Evolutionary conservation across 202 grass and related monocot species (phyloP), one percentile per base, ranked within the genome.

Genomic region (Hordeum pubiflorum): DNA sequence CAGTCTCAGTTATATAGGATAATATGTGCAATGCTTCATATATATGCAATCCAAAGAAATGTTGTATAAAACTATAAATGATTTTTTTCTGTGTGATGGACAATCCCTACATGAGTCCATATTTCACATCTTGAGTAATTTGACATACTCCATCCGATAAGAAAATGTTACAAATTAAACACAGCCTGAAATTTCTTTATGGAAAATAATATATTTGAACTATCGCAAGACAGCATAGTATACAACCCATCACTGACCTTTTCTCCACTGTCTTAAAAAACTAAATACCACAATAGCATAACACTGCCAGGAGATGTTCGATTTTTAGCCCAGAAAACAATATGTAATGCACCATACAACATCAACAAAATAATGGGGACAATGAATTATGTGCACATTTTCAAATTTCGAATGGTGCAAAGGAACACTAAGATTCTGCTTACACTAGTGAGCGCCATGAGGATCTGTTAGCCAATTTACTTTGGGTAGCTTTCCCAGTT

Each of bases 391-490:
- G 7, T 7, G 21, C 39, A 70, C 24, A 39, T 39, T 69, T 5
- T 68, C 36, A 68, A 40, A 1, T 38, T 40, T 68, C 22, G 20
- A 69, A 43, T 12, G 4, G 20, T 38, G 13, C 66, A 43, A 69
- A 69, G n/a, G 10, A 68, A 68, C 36, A 68, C 20, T 7, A 23
- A 68, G 3, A 68, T 68, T 23, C 9, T 67, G 36, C 38, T 38
- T 36, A 39, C 43, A 26, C 18, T 43, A 68, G 48, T 59, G 46
- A 56, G 24, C 56, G 39, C 11, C 22, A 70, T 4, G 8, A 46
- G 60, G 65, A 46, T 14, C 44, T 58, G 52, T 83, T 87, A 72
- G 12, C 36, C 23, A 36, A 70, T 44, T 70, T 70, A 81, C 50
- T n/a, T 32, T 14, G 10, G 39, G 54, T 81, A 81, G 24, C 24